Conservation (phyloP, 768 basidiomycete species). For the Hygrocybe punicea region DNA sequence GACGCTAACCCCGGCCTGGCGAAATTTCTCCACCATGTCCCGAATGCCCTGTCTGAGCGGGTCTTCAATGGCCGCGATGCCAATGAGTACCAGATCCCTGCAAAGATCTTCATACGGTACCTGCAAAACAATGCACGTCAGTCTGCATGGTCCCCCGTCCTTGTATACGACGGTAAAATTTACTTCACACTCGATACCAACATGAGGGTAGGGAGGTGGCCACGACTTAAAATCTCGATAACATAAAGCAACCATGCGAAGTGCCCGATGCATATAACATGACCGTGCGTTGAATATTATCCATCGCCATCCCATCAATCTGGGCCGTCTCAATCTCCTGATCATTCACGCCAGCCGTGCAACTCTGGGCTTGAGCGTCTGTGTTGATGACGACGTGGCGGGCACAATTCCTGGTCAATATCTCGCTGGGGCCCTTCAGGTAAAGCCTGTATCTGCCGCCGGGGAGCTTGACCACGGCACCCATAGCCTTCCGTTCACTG, state of each 20-base stretch:
- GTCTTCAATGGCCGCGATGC: constrained; percentile 93
- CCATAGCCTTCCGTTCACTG: constrained; percentile 82
- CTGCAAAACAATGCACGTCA: constrained; percentile 31
- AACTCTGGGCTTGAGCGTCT: constrained; percentile 27
- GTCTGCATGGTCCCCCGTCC: too few species aligned
- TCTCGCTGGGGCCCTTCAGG: constrained; percentile 92
- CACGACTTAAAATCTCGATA: constrained; percentile 84
- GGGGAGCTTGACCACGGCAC: constrained; percentile 68
- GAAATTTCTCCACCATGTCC: constrained; percentile 83
- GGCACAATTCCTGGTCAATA: constrained; percentile 74
- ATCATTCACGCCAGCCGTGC: constrained; percentile 14
- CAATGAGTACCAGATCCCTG: constrained; percentile 75
- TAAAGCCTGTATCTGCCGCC: constrained; percentile 61
- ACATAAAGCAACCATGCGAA: constrained; percentile 91
- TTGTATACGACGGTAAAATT: too few species aligned
- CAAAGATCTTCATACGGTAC: constrained; percentile 68
- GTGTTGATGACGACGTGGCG: constrained; percentile 66
- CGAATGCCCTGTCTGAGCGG: constrained; percentile 87
- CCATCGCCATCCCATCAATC: constrained; percentile 65
- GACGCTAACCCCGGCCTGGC: constrained; percentile 83
- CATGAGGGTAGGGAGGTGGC: constrained; percentile 60
- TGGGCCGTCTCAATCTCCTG: constrained; percentile 48
- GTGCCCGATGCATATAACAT: constrained; percentile 97
- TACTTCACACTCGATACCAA: constrained; percentile 55
- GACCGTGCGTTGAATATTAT: constrained; percentile 88